A percentile compares a stretch with the other conserved stretches of the same genome.
Evolutionary conservation across 768 basidiomycete genomes (phyloP).

Genomic region (Phlegmacium glaucopus): DNA sequence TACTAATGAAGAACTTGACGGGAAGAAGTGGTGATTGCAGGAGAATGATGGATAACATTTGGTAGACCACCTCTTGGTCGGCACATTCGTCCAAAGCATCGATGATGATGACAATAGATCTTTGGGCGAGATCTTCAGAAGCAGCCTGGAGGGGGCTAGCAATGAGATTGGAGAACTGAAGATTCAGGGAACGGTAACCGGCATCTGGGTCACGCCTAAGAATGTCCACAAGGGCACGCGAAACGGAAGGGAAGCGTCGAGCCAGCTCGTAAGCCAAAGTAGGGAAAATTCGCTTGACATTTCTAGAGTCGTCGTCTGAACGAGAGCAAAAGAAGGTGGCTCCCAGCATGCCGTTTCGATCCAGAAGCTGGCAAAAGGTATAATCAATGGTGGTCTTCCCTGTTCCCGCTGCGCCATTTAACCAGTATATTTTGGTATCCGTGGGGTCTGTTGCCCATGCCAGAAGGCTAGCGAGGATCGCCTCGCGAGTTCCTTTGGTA

Average conservation of each 20-base stretch:
- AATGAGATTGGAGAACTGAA: slow-evolving; percentile 23
- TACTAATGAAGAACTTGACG: slow-evolving; percentile 10
- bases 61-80: slow-evolving; percentile 12
- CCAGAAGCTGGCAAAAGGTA: slow-evolving; percentile 11
- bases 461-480: slow-evolving; percentile 8
- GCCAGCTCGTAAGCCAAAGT: slow-evolving; percentile 23
- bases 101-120: slow-evolving; percentile 21
- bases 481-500: slow-evolving; percentile 6
- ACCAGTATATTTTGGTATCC: slow-evolving; percentile 12
- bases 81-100: slow-evolving; percentile 20
- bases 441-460: slow-evolving; percentile 9
- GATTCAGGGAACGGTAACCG: slow-evolving; percentile 8
- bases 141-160: slow-evolving; percentile 14
- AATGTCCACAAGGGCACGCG: slow-evolving; percentile 10
- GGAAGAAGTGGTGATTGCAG: not conserved
- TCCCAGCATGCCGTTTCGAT: slow-evolving; percentile 6
- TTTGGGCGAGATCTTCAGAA: slow-evolving; percentile 7
- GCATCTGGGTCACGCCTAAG: slow-evolving; percentile 18
- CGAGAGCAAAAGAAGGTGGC: slow-evolving; percentile 29
- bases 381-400: slow-evolving; percentile 21
- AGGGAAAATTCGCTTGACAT: slow-evolving; percentile 21
- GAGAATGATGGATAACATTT: slow-evolving; percentile 6
- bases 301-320: slow-evolving; percentile 19
- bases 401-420: slow-evolving; percentile 19
- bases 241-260: slow-evolving; percentile 10